phyloP scores from a whole-genome alignment of 192 early-diverging fungal species.

The Rhizophagus clarus region DNA sequence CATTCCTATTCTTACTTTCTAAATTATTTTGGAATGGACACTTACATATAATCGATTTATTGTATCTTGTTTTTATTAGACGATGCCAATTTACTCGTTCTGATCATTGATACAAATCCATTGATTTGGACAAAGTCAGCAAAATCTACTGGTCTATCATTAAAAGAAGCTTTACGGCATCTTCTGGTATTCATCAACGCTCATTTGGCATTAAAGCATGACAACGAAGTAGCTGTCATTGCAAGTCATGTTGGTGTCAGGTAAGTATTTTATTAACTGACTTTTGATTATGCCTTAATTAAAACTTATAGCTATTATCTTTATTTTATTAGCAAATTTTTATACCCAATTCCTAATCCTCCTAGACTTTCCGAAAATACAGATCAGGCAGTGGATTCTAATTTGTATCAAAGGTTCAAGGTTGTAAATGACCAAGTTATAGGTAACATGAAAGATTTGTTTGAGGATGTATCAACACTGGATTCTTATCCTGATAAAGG shows the following conservation, averaged over 20 bases:
- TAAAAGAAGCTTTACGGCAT: slow-evolving; percentile 75
- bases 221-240: slow-evolving; percentile 86
- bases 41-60: background rate
- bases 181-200: slow-evolving; percentile 90
- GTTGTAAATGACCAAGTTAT: slow-evolving; percentile 54
- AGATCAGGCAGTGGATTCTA: slow-evolving; percentile 47
- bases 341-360: slow-evolving; percentile 49
- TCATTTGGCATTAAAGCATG: slow-evolving; percentile 84
- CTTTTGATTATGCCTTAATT: background rate
- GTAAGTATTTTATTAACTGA: slow-evolving; percentile 33
- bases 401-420: slow-evolving; percentile 60
- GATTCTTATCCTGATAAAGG: slow-evolving; percentile 31
- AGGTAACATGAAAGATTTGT: slow-evolving; percentile 39
- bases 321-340: slow-evolving; percentile 48
- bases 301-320: background rate
- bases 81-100: slow-evolving; percentile 76
- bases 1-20: background rate
- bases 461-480: slow-evolving; percentile 38
- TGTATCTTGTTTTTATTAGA: slow-evolving; percentile 40
- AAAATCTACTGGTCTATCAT: slow-evolving; percentile 41
- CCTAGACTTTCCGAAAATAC: slow-evolving; percentile 30
- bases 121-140: slow-evolving; percentile 64
- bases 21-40: background rate
- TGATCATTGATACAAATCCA: slow-evolving; percentile 84
- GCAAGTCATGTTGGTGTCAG: slow-evolving; percentile 67